Evolutionary conservation across 2,329 filamentous ascomycete genomes (phyloP), one percentile per base, ranked within the genome.

Genomic region (Trichoderma arundinaceum): DNA sequence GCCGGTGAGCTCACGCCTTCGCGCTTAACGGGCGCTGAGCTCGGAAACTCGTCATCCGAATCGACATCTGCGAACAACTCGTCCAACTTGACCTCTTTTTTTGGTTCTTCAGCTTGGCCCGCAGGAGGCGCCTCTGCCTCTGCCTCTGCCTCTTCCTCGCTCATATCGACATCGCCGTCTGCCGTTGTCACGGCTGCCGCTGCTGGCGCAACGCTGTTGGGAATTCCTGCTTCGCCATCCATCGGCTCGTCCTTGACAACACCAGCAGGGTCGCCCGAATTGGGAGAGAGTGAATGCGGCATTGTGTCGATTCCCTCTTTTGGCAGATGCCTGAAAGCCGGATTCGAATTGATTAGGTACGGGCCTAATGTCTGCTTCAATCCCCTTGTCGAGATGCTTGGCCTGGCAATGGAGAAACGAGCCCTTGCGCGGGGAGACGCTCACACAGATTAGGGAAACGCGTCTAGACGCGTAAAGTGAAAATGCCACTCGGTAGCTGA

Each of bases 31-130:
- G 80, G 72, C 7, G 79, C 78, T 61, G 83, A 83, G 69, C 80
- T 85, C 7, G 84, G 82, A 57, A 88, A 88, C 68, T 89, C 87
- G 0, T 87, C 85, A 68, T 89, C 86, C 1, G 84, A 87, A 51
- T 87, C 85, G 17, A 80, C 79, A 68, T 87, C 85, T 39, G 78
- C 82, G 64, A 89, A 89, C 10, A 89, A 70, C 4, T 88, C 84
- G 56, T 88, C 86, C 7, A 89, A 76, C 65, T 85, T 86, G 51
- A 82, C 77, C 46, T 83, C 80, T 28, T 81, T 78, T 66, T 82
- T 81, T 13, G 57, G 0, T 22, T 44, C 49, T 12, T 52, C 33
- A 9, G 57, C 41, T 28, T 64, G 43, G n/a, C 49, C 66, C 7
- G 62, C 68, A 2, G 73, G 68, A 8, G 67, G 53, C 12, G 54